Base-by-base conservation (phyloP, 169 alveolate species). In the Plasmodium ovale region DNA sequence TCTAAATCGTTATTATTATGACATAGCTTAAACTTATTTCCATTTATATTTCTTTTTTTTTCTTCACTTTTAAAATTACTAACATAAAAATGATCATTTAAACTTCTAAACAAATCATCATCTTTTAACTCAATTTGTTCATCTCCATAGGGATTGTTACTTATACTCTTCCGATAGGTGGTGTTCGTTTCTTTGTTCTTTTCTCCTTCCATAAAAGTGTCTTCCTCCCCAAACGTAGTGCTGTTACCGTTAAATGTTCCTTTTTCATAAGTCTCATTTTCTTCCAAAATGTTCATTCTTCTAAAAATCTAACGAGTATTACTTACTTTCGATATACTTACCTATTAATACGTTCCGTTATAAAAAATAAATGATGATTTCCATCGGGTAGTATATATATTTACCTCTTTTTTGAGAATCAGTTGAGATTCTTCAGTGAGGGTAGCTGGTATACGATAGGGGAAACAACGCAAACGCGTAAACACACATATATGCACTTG, bases 201-300 rank as follows among this genome's bases (percentile, higher is more conserved):
- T 4, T 58, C 3, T 14, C 10, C 4, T 6, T 19, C 25, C 14
- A 65, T n/a, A n/a, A n/a, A n/a, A n/a, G n/a, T n/a, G n/a, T n/a
- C n/a, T n/a, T n/a, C n/a, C n/a, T n/a, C n/a, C n/a, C n/a, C n/a
- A n/a, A n/a, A n/a, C n/a, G 37, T 14, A 39, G 6, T 9, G 27
- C 27, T 39, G 73, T 65, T 65, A 2, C 37, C 16, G 16, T 2
- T 65, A 19, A 16, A n/a, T 14, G 12, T 47, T n/a, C n/a, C n/a
- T 65, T 14, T 27, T 23, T 59, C 87, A 12, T 60, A 19, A 19
- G 31, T 47, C 59, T 73, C 87, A 73, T 73, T 73, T 58, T 73
- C 72, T 58, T 73, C 42, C 31, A 39, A 58, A 60, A 19, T 23
- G 59, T 73, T 73, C 87, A 73, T 73, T 73, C 60, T 73, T 73